A percentile compares a stretch with the other conserved stretches of the same genome.
These are phyloP conservation scores for Chaetomium cochliodes DNA, from an alignment of 495 filamentous ascomycete genomes.

Conservation along the genomic window DNA sequence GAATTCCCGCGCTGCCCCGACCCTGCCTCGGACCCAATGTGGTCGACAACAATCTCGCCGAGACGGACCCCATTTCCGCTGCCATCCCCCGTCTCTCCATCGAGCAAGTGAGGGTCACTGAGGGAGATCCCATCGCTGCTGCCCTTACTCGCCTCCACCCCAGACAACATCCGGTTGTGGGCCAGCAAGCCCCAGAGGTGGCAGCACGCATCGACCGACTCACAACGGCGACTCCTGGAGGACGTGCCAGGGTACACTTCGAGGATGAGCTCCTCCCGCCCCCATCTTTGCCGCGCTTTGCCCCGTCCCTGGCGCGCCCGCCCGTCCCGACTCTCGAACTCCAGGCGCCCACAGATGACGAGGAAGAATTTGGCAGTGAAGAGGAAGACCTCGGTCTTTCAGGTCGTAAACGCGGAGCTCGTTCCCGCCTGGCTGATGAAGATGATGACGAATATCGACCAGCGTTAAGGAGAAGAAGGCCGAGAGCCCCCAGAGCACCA, in stretches of 20 bases:
- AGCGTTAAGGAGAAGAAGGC: neutral
- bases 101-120: neutral
- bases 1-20: neutral
- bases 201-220: neutral
- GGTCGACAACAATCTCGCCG: neutral
- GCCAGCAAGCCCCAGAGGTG: neutral
- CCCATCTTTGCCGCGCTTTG: neutral
- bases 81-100: neutral
- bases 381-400: neutral
- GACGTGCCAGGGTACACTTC: neutral
- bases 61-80: neutral
- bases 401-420: neutral
- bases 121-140: neutral
- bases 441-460: conserved; percentile 4
- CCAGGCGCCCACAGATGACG: neutral
- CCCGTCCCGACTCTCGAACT: no score
- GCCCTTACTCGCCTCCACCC: neutral
- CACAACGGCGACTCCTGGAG: neutral
- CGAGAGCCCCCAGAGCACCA: neutral
- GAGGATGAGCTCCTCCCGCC: neutral
- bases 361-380: neutral
- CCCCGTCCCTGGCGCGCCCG: no score
- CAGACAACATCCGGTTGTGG: neutral
- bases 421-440: neutral
- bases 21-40: neutral